These are phyloP conservation scores for Hypoxylon fragiforme DNA, from an alignment of 495 filamentous ascomycete genomes.

Conservation along the genomic window DNA sequence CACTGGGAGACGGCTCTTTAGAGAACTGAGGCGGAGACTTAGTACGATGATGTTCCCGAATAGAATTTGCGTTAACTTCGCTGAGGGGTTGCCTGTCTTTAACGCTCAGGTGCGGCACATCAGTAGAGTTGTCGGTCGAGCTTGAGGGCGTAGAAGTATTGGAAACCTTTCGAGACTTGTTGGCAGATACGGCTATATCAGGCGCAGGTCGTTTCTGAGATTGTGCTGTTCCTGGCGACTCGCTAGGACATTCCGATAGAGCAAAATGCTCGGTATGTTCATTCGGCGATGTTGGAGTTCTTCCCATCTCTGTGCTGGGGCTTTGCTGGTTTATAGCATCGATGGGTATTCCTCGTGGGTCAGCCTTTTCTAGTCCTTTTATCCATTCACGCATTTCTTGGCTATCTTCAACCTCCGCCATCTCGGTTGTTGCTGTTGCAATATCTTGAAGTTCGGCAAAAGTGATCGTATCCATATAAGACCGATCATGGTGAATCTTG, in stretches of 20 bases:
- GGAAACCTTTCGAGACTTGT: conserved; percentile 16
- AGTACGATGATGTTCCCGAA: not conserved
- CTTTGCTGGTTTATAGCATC: conserved; percentile 40
- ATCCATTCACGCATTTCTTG: conserved; percentile 60
- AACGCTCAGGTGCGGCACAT: not conserved
- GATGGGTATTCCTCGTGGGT: conserved; percentile 37
- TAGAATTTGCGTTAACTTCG: conserved; percentile 25
- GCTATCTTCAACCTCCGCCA: conserved; percentile 42
- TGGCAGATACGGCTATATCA: conserved; percentile 1
- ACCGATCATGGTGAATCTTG: conserved; percentile 53
- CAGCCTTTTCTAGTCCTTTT: conserved; percentile 54
- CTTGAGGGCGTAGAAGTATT: not conserved
- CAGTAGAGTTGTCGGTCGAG: not conserved
- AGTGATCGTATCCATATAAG: conserved; percentile 45
- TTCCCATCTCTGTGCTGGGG: conserved; percentile 3
- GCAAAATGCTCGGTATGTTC: not conserved
- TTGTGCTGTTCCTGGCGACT: not conserved
- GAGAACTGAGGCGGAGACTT: not conserved
- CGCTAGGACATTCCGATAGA: not conserved
- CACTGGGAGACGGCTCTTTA: not conserved
- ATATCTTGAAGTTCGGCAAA: conserved; percentile 51
- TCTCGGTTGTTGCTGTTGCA: conserved; percentile 42
- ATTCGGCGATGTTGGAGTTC: not conserved
- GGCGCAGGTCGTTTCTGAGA: conserved; percentile 14
- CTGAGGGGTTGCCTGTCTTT: conserved; percentile 26